These are phyloP conservation scores for Ophiosphaerella korrae DNA, from an alignment of 2,329 filamentous ascomycete species.

Conservation along the genomic window DNA sequence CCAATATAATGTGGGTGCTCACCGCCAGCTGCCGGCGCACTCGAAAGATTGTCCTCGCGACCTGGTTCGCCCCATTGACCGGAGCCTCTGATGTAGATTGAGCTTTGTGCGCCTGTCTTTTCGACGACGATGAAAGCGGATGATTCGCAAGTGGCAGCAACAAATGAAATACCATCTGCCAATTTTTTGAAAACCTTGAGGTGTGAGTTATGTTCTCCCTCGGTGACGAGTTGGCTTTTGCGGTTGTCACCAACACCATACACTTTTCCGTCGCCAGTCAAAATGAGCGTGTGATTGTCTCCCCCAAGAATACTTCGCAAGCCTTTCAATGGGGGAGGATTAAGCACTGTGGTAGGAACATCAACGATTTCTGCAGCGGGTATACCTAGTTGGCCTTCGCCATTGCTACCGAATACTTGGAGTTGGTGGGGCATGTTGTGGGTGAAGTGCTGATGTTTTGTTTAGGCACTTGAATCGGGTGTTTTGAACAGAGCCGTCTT, in stretches of 20 bases:
- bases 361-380: conserved; percentile 49
- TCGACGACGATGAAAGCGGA: conserved; percentile 26
- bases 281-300: conserved; percentile 84
- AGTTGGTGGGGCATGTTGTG: conserved; percentile 32
- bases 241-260: conserved; percentile 69
- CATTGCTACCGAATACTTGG: conserved; percentile 59
- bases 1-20: background rate
- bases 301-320: conserved; percentile 62
- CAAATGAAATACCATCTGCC: conserved; percentile 4
- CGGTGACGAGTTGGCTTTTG: conserved; percentile 51
- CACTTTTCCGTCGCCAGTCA: conserved; percentile 64
- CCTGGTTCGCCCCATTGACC: conserved; percentile 37
- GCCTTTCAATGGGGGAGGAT: conserved; percentile 3
- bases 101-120: background rate
- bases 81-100: conserved; percentile 20
- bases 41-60: conserved; percentile 3
- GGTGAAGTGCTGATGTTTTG: background rate
- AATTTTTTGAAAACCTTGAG: conserved; percentile 11
- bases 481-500: background rate
- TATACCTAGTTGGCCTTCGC: conserved; percentile 58
- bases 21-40: background rate
- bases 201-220: background rate
- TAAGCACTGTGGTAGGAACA: conserved; percentile 18
- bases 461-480: background rate
- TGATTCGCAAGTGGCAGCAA: conserved; percentile 33